These are phyloP conservation scores for Amanita pallidorosea DNA, from an alignment of 768 basidiomycete species.

Conservation along the genomic window DNA sequence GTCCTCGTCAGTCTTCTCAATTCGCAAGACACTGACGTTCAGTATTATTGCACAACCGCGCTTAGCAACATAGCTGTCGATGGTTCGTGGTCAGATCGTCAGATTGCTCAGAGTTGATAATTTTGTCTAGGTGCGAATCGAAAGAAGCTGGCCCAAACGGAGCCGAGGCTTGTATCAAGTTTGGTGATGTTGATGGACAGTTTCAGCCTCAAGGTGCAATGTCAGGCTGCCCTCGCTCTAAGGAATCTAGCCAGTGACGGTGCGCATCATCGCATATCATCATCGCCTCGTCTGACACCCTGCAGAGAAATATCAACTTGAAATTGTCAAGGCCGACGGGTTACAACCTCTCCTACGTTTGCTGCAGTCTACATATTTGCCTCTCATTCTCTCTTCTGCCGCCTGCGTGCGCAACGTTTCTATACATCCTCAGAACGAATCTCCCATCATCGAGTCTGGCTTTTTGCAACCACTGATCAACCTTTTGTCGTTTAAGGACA, in stretches of 20 bases:
- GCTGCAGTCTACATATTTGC: slow-evolving; percentile 92
- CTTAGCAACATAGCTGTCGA: slow-evolving; percentile 98
- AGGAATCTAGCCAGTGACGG: slow-evolving; percentile 97
- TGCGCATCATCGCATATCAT: slow-evolving; percentile 21
- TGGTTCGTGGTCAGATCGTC: slow-evolving; percentile 28
- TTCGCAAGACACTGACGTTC: slow-evolving; percentile 97
- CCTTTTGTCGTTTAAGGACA: slow-evolving; percentile 95
- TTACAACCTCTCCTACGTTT: slow-evolving; percentile 87
- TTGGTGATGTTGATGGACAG: slow-evolving; percentile 96
- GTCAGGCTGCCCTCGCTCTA: slow-evolving; percentile 92
- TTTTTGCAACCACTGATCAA: slow-evolving; percentile 95
- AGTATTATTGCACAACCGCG: slow-evolving; percentile 99
- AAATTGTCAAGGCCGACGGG: slow-evolving; percentile 95
- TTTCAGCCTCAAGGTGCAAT: slow-evolving; percentile 95
- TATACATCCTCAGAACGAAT: slow-evolving; percentile 97
- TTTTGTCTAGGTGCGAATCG: slow-evolving; percentile 58
- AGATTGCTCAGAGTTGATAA: slow-evolving; percentile 2
- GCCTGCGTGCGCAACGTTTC: slow-evolving; percentile 99
- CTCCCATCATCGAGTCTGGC: slow-evolving; percentile 97
- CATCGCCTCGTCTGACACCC: slow-evolving; percentile 3
- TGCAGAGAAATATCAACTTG: slow-evolving; percentile 94
- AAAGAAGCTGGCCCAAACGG: slow-evolving; percentile 88
- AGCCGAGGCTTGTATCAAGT: slow-evolving; percentile 90
- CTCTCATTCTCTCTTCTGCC: slow-evolving; percentile 94
- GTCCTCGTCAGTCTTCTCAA: slow-evolving; percentile 92